Evolutionary conservation across 108 stramenopile genomes (phyloP).

Genomic region (Skeletonema potamos): DNA sequence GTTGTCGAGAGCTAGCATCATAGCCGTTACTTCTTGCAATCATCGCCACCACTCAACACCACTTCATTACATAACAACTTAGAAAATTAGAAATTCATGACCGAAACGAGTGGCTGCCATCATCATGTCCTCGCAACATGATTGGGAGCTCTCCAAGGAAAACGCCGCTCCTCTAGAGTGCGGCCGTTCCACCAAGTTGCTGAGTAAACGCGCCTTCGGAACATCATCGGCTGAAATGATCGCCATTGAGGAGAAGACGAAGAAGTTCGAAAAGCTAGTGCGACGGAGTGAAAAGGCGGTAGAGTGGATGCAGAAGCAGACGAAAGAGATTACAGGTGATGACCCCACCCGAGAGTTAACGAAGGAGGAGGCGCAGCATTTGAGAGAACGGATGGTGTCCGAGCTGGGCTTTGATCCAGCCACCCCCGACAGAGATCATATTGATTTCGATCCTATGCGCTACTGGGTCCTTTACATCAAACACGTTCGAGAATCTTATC

Average conservation of each 20-base stretch:
- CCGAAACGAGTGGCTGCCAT: no score
- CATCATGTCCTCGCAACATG: constrained; percentile 5
- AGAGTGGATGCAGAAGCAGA: constrained; percentile 31
- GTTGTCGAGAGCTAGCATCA: no score
- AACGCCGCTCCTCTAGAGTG: constrained; percentile 83
- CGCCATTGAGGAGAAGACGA: constrained; percentile 29
- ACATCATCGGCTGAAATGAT: constrained; percentile 14
- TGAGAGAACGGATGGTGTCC: constrained; percentile 10
- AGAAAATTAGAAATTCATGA: no score
- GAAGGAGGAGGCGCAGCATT: constrained; percentile 21
- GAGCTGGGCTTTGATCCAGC: constrained; percentile 27
- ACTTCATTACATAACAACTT: no score
- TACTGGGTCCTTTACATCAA: constrained; percentile 85
- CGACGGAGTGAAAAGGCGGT: constrained; percentile 54
- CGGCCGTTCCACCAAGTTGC: constrained; percentile 60
- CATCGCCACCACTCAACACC: no score
- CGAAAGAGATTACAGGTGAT: neutral
- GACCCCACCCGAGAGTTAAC: constrained; percentile 23
- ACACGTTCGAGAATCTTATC: constrained; percentile 67
- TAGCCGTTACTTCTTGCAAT: no score
- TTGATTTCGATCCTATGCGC: constrained; percentile 63
- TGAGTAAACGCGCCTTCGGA: constrained; percentile 46
- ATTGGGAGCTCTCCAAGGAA: constrained; percentile 82
- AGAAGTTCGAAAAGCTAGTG: constrained; percentile 65
- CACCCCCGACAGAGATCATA: constrained; percentile 21